These are phyloP conservation scores for Auricularia heimuer DNA, from an alignment of 768 basidiomycete species.

Conservation along the genomic window DNA sequence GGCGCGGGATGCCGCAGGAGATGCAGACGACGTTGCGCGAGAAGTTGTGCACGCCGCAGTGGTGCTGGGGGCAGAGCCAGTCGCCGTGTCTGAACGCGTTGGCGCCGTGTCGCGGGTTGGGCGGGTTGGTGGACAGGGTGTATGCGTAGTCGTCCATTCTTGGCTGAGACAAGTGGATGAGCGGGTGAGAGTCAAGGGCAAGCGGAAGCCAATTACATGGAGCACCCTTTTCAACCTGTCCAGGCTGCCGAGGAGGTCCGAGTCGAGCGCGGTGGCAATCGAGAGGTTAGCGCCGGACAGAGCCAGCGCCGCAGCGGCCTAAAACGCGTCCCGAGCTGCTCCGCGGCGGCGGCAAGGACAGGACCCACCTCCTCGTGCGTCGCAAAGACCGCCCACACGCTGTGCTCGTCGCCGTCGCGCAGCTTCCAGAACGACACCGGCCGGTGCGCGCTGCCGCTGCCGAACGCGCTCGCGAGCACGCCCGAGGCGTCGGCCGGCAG, in stretches of 20 bases:
- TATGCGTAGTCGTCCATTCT: slow-evolving; percentile 6
- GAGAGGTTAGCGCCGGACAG: slow-evolving; percentile 36
- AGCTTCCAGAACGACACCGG: slow-evolving; percentile 43
- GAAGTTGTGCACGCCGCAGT: slow-evolving; percentile 78
- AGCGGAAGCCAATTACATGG: not conserved
- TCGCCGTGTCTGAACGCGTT: slow-evolving; percentile 59
- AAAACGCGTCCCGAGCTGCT: slow-evolving; percentile 4
- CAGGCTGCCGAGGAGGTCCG: slow-evolving; percentile 32
- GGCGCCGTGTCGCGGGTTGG: slow-evolving; percentile 39
- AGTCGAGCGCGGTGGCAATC: slow-evolving; percentile 48
- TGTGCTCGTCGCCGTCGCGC: slow-evolving; percentile 25
- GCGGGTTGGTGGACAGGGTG: slow-evolving; percentile 55
- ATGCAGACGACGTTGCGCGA: slow-evolving; percentile 72
- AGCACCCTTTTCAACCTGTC: not conserved
- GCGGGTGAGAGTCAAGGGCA: not conserved
- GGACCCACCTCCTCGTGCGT: slow-evolving; percentile 52
- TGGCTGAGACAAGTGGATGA: not conserved
- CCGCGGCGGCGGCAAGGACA: slow-evolving; percentile 2
- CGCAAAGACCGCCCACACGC: slow-evolving; percentile 47
- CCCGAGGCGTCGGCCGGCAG: slow-evolving; percentile 8
- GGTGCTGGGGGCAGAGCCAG: slow-evolving; percentile 65
- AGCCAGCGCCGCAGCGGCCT: slow-evolving; percentile 49
- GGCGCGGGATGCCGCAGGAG: slow-evolving; percentile 54
- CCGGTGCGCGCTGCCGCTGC: slow-evolving; percentile 31
- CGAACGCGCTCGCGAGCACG: slow-evolving; percentile 23